Conservation (phyloP, 2,329 filamentous ascomycete genomes). For the Ramularia endophylla region DNA sequence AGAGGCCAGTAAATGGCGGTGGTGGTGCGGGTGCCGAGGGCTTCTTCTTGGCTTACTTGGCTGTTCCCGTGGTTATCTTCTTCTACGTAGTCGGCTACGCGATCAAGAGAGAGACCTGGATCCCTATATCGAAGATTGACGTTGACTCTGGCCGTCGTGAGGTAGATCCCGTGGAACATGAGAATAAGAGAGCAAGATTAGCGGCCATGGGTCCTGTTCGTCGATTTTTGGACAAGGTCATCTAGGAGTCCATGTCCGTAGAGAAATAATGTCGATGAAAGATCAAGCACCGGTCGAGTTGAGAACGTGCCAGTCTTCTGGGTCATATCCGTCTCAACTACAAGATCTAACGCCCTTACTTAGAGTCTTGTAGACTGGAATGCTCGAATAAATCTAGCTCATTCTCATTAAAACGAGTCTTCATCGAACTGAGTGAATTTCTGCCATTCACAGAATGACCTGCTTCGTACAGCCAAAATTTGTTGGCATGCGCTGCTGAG, state of each 20-base stretch:
- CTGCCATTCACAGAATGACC: too few relatives aligned
- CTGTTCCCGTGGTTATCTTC: conserved; percentile 47
- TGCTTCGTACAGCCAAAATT: too few relatives aligned
- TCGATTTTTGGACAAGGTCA: conserved; percentile 24
- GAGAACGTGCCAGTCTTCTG: too few relatives aligned
- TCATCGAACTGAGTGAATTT: too few relatives aligned
- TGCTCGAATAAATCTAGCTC: too few relatives aligned
- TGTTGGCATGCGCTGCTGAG: too few relatives aligned
- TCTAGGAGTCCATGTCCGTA: conserved; percentile 11
- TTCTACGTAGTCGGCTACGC: conserved; percentile 52
- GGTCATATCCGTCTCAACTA: too few relatives aligned
- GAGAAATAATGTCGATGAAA: too few relatives aligned
- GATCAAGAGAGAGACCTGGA: conserved; percentile 61
- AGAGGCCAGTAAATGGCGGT: conserved; percentile 1
- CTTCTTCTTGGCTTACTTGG: conserved; percentile 53
- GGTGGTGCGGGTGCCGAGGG: conserved; percentile 33
- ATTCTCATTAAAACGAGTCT: too few relatives aligned
- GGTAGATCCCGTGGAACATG: conserved; percentile 60
- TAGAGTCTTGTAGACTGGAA: too few relatives aligned
- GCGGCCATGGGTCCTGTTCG: conserved; percentile 50
- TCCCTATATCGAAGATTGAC: conserved; percentile 56
- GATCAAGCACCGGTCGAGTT: too few relatives aligned
- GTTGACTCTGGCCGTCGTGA: conserved; percentile 60
- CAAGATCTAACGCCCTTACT: too few relatives aligned
- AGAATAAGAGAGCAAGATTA: conserved; percentile 47